Conservation (phyloP, 306 rosid species). For the Gillenia trifoliata region DNA sequence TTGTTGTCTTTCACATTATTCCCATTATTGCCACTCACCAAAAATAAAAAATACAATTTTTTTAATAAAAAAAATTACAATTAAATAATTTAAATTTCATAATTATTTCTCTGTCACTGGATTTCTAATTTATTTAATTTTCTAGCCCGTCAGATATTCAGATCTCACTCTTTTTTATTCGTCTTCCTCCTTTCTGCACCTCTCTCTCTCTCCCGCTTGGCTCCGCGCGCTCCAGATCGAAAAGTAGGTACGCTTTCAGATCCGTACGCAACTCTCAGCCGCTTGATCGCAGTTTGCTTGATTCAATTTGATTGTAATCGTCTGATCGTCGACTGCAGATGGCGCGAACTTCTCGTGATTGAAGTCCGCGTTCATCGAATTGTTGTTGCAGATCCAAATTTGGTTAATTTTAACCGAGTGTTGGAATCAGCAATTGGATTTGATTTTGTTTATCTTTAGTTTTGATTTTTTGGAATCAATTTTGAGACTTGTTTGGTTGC, state of each 20-base stretch:
- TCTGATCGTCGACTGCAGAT: not conserved
- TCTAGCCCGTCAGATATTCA: conserved; percentile 28
- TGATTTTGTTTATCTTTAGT: not conserved
- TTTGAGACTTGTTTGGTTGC: conserved; percentile 17
- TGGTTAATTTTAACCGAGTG: not conserved
- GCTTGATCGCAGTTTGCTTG: not conserved
- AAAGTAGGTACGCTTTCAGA: conserved; percentile 34
- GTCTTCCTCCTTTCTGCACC: conserved; percentile 17
- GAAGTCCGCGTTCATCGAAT: conserved; percentile 15
- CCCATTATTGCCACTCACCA: not conserved
- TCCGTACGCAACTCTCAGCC: conserved; percentile 24
- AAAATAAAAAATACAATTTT: not conserved
- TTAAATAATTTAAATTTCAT: not conserved
- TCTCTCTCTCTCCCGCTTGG: conserved; percentile 21
- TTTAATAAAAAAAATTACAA: not conserved
- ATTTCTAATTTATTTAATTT: conserved; percentile 4
- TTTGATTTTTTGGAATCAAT: not conserved
- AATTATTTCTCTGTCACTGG: not conserved
- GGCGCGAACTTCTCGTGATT: not conserved
- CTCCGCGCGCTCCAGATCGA: conserved; percentile 50
- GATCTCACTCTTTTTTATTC: conserved; percentile 27
- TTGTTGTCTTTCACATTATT: conserved; percentile 20
- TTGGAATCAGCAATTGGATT: not conserved
- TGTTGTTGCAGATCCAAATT: conserved; percentile 7
- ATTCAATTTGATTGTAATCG: not conserved